Evolutionary conservation across 257 asterid genomes (phyloP), one percentile per base, ranked within the genome.

Genomic region (Salvia miltiorrhiza): DNA sequence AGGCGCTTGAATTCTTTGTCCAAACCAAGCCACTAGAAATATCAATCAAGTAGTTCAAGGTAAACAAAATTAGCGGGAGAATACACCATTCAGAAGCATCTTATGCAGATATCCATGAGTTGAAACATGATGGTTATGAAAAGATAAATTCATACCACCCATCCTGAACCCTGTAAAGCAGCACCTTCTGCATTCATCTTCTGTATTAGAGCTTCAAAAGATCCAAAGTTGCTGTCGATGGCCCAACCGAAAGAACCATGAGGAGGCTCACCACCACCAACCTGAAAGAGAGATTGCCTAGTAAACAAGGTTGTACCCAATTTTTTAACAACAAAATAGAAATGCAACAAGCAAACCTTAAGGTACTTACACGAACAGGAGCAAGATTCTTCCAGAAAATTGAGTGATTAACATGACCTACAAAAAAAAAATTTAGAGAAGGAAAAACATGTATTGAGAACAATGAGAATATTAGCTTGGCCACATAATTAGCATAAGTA

Each of bases 341-440:
- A 23, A 28, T 1, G 6, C 17, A 19, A 20, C 60, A 21, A 37
- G 41, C 28, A 59, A 30, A 33, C 35, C 45, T 28, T 56, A 14
- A 44, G 32, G 69, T 19, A 80, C 94, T 73, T 79, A 89, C 97
- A 55, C 79, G 79, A 70, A 74, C 65, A 32, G 98, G 96, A 54
- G 97, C 87, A 72, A 92, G 95, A 76, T 89, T 92, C 79, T 90
- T 83, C 98, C 98, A 92, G 87, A 92, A 92, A 65, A 92, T 87
- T 13, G 98, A 86, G 86, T 92, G 98, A 66, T 89, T 92, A 65
- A 92, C 70, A 69, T 92, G 98, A 77, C 97, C 98, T 87, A 84
- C 7, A 30, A 30, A 30, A 30, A 50, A 24, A 37, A 4, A 1
- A 0, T 2, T 58, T 32, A 67, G 66, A 62, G 69, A 45, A 75